Base-by-base conservation (phyloP, 768 basidiomycete genomes). In the Suillus alpinus region DNA sequence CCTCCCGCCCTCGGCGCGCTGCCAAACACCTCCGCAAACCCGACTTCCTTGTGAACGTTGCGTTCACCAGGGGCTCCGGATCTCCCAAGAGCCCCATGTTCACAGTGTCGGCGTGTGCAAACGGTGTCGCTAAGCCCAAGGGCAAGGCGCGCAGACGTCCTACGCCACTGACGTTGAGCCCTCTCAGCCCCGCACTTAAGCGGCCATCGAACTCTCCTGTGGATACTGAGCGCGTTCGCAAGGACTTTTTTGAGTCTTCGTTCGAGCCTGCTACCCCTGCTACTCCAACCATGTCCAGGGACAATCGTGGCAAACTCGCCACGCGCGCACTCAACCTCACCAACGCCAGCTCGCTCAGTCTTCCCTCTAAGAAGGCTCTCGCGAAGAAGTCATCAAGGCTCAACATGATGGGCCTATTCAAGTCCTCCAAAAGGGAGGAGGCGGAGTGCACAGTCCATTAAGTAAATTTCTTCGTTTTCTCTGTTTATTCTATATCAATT, bases 211-310 rank as follows among this genome's bases (percentile, higher is more conserved):
- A 78, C 63, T 74, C 75, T 6, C 75, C 75, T 0, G 61, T 75
- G 20, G 79, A 80, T 60, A 52, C 66, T 3, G 72, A 72, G 13
- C 68, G 67, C 20, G 71, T 76, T 60, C 74, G 72, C 49, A 68
- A 56, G 63, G 79, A 79, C 49, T 83, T 83, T 58, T 61, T 82
- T 63, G 73, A 75, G 16, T 68, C 75, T n/a, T 81, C 80, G 37
- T 83, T 82, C 62, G 67, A 69, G n/a, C 79, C 80, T 16, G 57
- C 50, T 32, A 50, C 55, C 1, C 55, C 63, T 10, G 61, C 23
- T 53, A 55, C 61, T 31, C 50, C 58, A 40, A 34, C 34, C 14
- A 60, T 47, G 13, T 20, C 37, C 39, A 46, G 37, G 44, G 56
- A 36, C 12, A 13, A 32, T 46, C 61, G 58, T 40, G 18, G 52